Conservation (phyloP, 1,284 basidiomycete species). For the Naganishia sp. region DNA sequence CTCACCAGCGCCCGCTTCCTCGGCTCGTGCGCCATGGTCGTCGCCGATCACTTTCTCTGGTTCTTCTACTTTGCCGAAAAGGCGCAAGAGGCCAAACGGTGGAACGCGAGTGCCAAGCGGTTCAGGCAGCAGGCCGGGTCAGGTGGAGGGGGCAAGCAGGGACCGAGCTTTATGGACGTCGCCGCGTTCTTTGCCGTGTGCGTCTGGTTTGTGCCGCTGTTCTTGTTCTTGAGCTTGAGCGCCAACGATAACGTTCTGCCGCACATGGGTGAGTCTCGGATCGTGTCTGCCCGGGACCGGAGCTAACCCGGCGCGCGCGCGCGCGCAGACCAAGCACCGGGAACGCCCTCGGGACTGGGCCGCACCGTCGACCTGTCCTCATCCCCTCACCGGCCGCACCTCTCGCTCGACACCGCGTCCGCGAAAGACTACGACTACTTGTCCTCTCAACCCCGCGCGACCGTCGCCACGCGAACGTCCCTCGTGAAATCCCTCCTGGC, state of each 20-base stretch:
- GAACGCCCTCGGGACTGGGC: constrained; percentile 39
- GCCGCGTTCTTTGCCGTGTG: constrained; percentile 89
- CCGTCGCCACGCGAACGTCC: constrained; percentile 51
- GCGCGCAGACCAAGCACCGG: constrained; percentile 32
- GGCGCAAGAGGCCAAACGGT: constrained; percentile 59
- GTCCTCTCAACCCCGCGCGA: constrained; percentile 20
- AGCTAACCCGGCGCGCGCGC: too few species aligned
- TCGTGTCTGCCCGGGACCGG: too few species aligned
- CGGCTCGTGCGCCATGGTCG: constrained; percentile 75
- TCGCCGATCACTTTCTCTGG: constrained; percentile 88
- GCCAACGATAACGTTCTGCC: constrained; percentile 94
- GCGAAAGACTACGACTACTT: background rate
- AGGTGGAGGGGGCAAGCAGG: constrained; percentile 36
- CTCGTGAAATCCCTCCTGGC: constrained; percentile 67
- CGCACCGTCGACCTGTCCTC: constrained; percentile 42
- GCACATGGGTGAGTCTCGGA: constrained; percentile 47
- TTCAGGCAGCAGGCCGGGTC: constrained; percentile 4
- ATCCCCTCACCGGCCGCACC: constrained; percentile 26
- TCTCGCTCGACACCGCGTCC: constrained; percentile 20
- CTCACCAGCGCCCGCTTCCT: constrained; percentile 79
- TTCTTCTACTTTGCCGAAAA: constrained; percentile 83
- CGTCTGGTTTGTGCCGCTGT: constrained; percentile 88
- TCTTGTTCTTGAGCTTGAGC: constrained; percentile 87
- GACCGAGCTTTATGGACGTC: constrained; percentile 79
- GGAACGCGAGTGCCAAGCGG: constrained; percentile 37